Conservation (phyloP, 495 filamentous ascomycete genomes). For the Penicillium crystallinum region DNA sequence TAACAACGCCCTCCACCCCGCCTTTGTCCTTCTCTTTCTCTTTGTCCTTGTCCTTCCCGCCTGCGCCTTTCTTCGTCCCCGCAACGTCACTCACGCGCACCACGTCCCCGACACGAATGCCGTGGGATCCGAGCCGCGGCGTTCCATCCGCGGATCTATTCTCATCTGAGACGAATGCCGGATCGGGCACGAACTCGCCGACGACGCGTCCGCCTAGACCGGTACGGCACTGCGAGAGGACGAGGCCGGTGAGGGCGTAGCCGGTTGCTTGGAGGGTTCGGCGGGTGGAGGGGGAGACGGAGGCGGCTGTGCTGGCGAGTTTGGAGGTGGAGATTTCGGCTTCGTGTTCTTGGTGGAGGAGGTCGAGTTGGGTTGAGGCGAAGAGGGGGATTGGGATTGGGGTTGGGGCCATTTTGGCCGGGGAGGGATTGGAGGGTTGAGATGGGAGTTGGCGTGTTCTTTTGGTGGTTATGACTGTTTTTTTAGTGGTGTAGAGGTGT, state of each 20-base stretch:
- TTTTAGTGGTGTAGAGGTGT: not conserved
- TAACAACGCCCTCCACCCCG: slow-evolving; percentile 79
- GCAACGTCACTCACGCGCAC: slow-evolving; percentile 76
- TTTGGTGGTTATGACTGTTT: too few species aligned
- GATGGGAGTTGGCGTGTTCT: too few species aligned
- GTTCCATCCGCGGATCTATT: slow-evolving; percentile 34
- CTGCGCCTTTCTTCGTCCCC: slow-evolving; percentile 56
- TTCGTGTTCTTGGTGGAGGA: slow-evolving; percentile 72
- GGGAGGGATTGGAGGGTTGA: not conserved
- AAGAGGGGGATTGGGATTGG: slow-evolving; percentile 67
- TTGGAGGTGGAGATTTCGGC: slow-evolving; percentile 52
- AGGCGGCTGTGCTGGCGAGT: slow-evolving; percentile 61
- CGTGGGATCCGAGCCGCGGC: slow-evolving; percentile 64
- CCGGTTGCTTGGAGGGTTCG: slow-evolving; percentile 75
- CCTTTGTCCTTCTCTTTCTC: slow-evolving; percentile 53
- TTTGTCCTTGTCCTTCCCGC: slow-evolving; percentile 59
- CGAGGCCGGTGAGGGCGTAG: slow-evolving; percentile 77
- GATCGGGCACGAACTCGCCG: slow-evolving; percentile 71
- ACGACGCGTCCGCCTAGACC: slow-evolving; percentile 85
- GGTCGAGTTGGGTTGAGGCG: slow-evolving; percentile 68
- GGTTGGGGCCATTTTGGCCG: slow-evolving; percentile 12
- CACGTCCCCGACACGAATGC: slow-evolving; percentile 81
- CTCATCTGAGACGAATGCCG: slow-evolving; percentile 50
- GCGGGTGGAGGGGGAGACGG: slow-evolving; percentile 67
- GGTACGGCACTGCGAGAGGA: slow-evolving; percentile 74